Base-by-base conservation (phyloP, 768 basidiomycete species). In the Trametes elegans region DNA sequence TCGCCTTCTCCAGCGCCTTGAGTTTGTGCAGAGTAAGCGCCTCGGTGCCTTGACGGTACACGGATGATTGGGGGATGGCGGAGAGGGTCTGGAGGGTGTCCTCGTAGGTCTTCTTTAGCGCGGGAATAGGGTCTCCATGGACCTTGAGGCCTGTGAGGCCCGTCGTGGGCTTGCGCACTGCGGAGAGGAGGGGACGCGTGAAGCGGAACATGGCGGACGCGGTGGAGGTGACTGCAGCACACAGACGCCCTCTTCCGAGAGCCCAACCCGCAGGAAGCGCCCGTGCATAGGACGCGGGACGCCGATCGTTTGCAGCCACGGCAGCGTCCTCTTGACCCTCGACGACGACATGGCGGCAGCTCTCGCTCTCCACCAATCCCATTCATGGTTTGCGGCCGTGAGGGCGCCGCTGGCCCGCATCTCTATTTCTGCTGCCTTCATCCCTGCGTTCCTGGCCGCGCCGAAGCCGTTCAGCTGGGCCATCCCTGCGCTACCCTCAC, bases 31-130 rank as follows among this genome's bases (percentile, higher is more conserved):
- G 81, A n/a, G 86, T 88, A 64, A 95, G 80, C 8, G 88, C 87
- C 71, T 95, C 91, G 27, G 84, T 85, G 49, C 89, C 85, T 71
- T 96, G 93, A 55, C 91, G 85, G 74, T 98, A 98, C 41, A 92
- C 85, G 62, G 91, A 90, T 47, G 86, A 81, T 58, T 77, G 70
- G n/a, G 95, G 95, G 57, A 97, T 81, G 52, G 78, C 71, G 8
- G 79, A 73, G 46, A 96, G 81, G 6, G 78, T 71, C 27, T 80
- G 69, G 49, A 97, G 83, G 6, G 94, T 97, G 47, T 81, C 76
- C 65, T 85, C 74, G 77, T 95, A 96, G 43, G 86, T 87, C 63
- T 80, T 74, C 49, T 76, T 68, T 60, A 98, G 82, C 53, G 80
- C 84, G 11, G 92, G 90, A 18, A 98, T 78, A 9, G 95, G 94